These are phyloP conservation scores for Sporothrix schenckii DNA, from an alignment of 2,329 filamentous ascomycete genomes.

Conservation along the genomic window DNA sequence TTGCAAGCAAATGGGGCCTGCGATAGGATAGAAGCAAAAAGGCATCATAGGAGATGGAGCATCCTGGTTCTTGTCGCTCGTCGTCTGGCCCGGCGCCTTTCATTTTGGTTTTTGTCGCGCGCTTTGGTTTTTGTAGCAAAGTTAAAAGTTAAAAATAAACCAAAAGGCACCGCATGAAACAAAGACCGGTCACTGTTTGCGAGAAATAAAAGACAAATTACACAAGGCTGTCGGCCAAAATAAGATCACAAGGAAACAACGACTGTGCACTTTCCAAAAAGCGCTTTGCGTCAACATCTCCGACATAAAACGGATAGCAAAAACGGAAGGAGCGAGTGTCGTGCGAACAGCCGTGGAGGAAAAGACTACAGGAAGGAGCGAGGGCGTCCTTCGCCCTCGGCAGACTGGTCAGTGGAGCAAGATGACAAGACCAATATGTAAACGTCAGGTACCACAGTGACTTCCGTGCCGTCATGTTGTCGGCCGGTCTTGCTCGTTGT, in stretches of 20 bases:
- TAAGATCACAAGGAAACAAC: neutral
- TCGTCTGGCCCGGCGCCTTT: neutral
- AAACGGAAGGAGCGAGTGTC: neutral
- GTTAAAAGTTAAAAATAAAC: conserved; percentile 25
- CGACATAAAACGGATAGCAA: neutral
- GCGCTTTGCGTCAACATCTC: neutral
- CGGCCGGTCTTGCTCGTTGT: neutral
- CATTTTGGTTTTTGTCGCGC: neutral
- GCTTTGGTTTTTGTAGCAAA: conserved; percentile 1
- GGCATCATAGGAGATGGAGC: neutral
- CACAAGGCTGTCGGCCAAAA: neutral
- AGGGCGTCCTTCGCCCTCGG: too few relatives aligned
- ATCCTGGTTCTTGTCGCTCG: neutral
- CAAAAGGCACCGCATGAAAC: conserved; percentile 20
- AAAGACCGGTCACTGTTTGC: neutral
- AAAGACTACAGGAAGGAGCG: neutral
- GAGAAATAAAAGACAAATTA: neutral
- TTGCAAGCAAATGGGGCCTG: too few relatives aligned
- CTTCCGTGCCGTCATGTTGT: neutral
- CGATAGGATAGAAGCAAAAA: neutral
- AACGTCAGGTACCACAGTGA: neutral
- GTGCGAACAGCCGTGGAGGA: neutral
- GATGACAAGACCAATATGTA: neutral
- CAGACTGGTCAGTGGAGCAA: neutral
- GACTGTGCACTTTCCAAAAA: conserved; percentile 20